Percentiles rank a stretch among this genome's conserved stretches.
Evolutionary conservation across 192 early-diverging fungal species (phyloP).

Genomic region (Rhizoclosmatium sp.): DNA sequence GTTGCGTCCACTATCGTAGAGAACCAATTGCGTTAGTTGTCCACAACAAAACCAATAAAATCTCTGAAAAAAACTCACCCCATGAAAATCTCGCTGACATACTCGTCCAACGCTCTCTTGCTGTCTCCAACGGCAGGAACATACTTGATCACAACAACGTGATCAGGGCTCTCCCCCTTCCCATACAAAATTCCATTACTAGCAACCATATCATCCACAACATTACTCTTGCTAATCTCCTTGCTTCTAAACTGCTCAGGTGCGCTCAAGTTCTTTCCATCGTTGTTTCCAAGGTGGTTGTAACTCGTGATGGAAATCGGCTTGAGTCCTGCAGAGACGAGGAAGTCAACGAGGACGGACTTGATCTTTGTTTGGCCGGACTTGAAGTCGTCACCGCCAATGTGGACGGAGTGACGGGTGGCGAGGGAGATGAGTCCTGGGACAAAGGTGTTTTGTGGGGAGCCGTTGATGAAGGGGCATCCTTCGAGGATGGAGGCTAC

Average conservation of each 20-base stretch:
- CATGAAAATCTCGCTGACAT: slow-evolving; percentile 99
- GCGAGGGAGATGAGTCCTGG: slow-evolving; percentile 92
- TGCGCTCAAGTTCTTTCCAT: slow-evolving; percentile 97
- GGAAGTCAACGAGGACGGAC: slow-evolving; percentile 97
- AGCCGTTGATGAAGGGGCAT: slow-evolving; percentile 97
- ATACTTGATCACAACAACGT: slow-evolving; percentile 99
- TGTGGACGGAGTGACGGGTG: slow-evolving; percentile 85
- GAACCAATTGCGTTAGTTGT: no score
- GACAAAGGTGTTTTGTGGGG: slow-evolving; percentile 99
- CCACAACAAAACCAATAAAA: not conserved
- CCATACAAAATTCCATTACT: slow-evolving; percentile 93
- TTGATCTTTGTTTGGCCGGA: slow-evolving; percentile 99
- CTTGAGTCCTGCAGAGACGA: slow-evolving; percentile 99
- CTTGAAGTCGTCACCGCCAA: slow-evolving; percentile 99
- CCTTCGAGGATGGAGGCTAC: slow-evolving; percentile 95
- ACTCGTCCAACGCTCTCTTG: slow-evolving; percentile 98
- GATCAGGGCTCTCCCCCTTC: slow-evolving; percentile 78
- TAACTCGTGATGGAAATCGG: slow-evolving; percentile 95
- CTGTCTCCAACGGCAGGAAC: slow-evolving; percentile 95
- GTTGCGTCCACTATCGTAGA: slow-evolving; percentile 71
- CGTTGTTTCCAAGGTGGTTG: slow-evolving; percentile 99
- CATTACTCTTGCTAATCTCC: slow-evolving; percentile 99
- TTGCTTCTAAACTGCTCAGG: slow-evolving; percentile 98
- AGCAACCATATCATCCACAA: slow-evolving; percentile 99
- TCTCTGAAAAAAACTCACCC: slow-evolving; percentile 48